Evolutionary conservation across 805 yeast species (phyloP), one percentile per base, ranked within the genome.

Genomic region (Zygoascus bituminiphila): DNA sequence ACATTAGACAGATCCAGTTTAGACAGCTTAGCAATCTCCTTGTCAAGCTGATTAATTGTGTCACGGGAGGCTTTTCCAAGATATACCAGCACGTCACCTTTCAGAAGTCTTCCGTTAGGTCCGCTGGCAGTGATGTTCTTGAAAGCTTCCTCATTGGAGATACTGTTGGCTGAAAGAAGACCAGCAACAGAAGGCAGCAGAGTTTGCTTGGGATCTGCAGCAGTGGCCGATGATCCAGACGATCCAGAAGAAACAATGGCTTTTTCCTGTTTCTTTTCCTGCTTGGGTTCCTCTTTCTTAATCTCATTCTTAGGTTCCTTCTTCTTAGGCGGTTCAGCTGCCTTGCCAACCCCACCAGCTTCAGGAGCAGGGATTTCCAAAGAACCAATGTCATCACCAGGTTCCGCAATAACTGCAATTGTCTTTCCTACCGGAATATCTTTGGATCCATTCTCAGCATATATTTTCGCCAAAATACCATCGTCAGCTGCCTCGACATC

Each of bases 401-500:
- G 81, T 57, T 89, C 98, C 10, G 96, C 97, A 50, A 86, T 56
- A 47, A 79, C 79, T 0, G 97, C 98, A 68, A 91, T 91, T 24
- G 95, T 83, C 40, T 75, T 70, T n/a, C 96, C 96, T 8, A 91
- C 98, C 7, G 81, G 77, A 47, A 91, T 71, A 33, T 81, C 89
- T 50, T 78, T 80, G 35, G 78, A 78, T n/a, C 98, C 98, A 50
- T 84, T 81, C 22, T 71, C 73, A 25, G 43, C 57, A 43, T 78
- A 55, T 49, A 93, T 82, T 67, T 87, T 87, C 61, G 88, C 95
- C 63, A 93, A 50, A 24, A 82, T 69, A 48, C 98, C 98, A 60
- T 93, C 98, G 58, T 91, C 98, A 55, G 76, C 87, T 2, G 96
- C 93, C 71, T 91, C 98, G 55, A 89, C 93, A 68, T 91, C 96